phyloP scores from a whole-genome alignment of 139 green algal species.

The Chlamydomonas sp. region DNA sequence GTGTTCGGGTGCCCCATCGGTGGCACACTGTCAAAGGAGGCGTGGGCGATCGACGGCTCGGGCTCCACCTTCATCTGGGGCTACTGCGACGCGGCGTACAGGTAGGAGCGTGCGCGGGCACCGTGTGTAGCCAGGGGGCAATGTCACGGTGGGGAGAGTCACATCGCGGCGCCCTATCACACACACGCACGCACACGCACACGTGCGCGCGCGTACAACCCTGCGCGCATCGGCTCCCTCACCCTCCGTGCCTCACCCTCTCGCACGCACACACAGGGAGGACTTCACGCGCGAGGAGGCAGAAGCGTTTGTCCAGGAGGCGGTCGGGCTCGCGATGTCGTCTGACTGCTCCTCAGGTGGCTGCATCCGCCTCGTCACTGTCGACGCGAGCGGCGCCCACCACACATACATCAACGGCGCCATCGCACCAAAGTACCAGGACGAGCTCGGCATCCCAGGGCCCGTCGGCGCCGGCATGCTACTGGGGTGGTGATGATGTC shows the following conservation, averaged over 20 bases:
- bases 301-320: constrained; percentile 60
- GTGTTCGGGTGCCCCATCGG: constrained; percentile 85
- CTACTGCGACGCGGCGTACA: constrained; percentile 70
- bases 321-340: constrained; percentile 75
- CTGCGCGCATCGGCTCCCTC: no score
- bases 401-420: constrained; percentile 32
- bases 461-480: no score
- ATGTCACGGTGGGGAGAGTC: neutral
- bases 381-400: constrained; percentile 51
- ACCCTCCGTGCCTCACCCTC: no score
- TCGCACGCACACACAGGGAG: no score
- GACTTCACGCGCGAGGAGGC: constrained; percentile 71
- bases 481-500: no score
- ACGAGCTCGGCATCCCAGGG: no score
- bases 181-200: neutral
- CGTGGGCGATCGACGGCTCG: constrained; percentile 83
- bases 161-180: no score
- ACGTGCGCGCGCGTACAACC: no score
- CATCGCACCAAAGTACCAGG: no score
- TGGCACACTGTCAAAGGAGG: constrained; percentile 65
- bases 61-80: constrained; percentile 87
- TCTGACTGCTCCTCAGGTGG: constrained; percentile 72
- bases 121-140: no score
- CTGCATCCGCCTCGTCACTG: constrained; percentile 66
- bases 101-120: constrained; percentile 38